Evolutionary conservation across 768 basidiomycete genomes (phyloP).

Genomic region (Paxillus rubicundulus): DNA sequence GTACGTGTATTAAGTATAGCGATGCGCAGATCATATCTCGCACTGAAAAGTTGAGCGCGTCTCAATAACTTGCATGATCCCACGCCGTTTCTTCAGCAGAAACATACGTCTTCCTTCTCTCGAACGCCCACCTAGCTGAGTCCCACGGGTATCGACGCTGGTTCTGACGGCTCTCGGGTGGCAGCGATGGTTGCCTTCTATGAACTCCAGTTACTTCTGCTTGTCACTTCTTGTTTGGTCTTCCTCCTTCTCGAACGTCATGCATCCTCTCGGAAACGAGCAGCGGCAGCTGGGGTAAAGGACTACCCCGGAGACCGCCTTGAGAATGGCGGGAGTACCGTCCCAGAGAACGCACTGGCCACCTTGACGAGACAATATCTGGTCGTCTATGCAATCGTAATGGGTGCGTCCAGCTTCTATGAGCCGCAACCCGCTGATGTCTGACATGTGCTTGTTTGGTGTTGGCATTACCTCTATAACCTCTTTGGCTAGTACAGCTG

Average conservation of each 20-base stretch:
- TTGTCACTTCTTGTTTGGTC: conserved; percentile 34
- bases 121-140: neutral
- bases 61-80: too few relatives aligned
- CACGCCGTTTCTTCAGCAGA: too few relatives aligned
- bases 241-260: conserved; percentile 36
- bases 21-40: too few relatives aligned
- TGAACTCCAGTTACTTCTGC: conserved; percentile 38
- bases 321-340: conserved; percentile 29
- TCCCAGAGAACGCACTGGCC: conserved; percentile 27
- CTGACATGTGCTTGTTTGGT: conserved; percentile 3
- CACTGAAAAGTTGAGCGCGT: too few relatives aligned
- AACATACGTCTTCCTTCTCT: neutral
- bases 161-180: neutral
- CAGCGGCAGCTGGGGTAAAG: conserved; percentile 15
- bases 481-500: conserved; percentile 39
- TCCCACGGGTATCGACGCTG: neutral
- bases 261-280: conserved; percentile 25
- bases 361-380: conserved; percentile 52
- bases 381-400: conserved; percentile 67
- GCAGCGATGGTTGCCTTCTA: conserved; percentile 36
- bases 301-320: conserved; percentile 27
- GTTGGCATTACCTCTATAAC: neutral
- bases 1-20: too few relatives aligned
- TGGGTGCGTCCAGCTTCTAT: conserved; percentile 47
- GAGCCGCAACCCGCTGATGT: neutral